Evolutionary conservation across 495 filamentous ascomycete species (phyloP).

Genomic region (Cenococcum geophilum): DNA sequence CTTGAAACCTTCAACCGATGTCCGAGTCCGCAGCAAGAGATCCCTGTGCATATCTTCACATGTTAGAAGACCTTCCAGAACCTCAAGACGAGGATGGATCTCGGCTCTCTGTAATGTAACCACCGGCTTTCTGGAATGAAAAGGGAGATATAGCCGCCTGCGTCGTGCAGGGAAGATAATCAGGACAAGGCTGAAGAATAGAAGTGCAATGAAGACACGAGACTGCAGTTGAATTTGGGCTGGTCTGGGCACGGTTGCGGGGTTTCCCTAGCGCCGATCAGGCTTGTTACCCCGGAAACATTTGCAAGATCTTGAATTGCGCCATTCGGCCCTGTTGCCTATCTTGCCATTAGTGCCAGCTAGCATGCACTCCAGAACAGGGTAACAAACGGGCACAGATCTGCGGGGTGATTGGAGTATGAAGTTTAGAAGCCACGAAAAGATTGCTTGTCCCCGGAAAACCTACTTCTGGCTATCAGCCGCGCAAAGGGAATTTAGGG

Average conservation of each 20-base stretch:
- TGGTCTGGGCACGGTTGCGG: neutral
- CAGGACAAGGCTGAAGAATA: neutral
- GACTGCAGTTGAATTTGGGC: neutral
- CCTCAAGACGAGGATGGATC: too few species aligned
- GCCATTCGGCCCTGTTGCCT: too few species aligned
- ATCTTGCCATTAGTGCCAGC: too few species aligned
- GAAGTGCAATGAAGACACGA: neutral
- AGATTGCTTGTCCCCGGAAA: too few species aligned
- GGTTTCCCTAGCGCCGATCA: neutral
- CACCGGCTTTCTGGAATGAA: neutral
- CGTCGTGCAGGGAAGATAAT: neutral
- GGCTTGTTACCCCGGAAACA: neutral
- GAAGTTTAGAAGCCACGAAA: too few species aligned
- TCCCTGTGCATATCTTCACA: neutral
- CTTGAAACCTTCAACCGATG: neutral
- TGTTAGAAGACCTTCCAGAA: too few species aligned
- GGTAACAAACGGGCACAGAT: too few species aligned
- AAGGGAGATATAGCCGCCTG: neutral
- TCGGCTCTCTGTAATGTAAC: neutral
- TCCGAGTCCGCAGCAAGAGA: neutral
- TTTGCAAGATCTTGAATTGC: neutral
- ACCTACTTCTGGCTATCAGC: too few species aligned
- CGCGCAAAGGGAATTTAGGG: too few species aligned
- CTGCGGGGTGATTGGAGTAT: too few species aligned
- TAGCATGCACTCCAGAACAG: too few species aligned